Evolutionary conservation across 139 green algal genomes (phyloP).

Genomic region (Nannochloris sp.): DNA sequence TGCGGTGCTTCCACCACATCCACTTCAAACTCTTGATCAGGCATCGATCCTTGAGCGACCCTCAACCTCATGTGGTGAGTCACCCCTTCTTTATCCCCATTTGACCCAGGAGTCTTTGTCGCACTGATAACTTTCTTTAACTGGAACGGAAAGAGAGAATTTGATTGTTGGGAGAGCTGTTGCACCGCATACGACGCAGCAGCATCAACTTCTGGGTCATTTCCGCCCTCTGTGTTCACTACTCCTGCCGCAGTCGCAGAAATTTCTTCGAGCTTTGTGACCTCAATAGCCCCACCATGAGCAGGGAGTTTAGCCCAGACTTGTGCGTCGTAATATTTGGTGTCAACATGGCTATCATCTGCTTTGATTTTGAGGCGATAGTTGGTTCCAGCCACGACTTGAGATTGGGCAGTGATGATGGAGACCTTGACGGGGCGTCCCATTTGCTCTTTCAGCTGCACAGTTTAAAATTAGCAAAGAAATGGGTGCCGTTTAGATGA

Average conservation of each 20-base stretch:
- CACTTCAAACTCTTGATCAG: constrained; percentile 17
- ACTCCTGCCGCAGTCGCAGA: background rate
- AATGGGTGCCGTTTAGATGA: no score
- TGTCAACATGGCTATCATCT: background rate
- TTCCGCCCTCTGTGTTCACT: background rate
- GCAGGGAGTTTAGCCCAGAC: constrained; percentile 31
- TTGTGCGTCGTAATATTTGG: constrained; percentile 21
- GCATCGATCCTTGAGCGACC: constrained; percentile 28
- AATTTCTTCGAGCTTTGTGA: constrained; percentile 12
- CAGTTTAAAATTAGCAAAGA: background rate
- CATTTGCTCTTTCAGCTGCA: background rate
- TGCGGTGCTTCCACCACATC: background rate
- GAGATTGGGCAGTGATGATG: no score
- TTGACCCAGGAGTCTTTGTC: background rate
- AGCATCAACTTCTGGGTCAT: constrained; percentile 17
- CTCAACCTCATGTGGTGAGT: constrained; percentile 25
- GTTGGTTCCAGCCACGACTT: constrained; percentile 31
- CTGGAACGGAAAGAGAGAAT: constrained; percentile 32
- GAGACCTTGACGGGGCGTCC: background rate
- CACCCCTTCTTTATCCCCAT: background rate
- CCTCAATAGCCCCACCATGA: constrained; percentile 22
- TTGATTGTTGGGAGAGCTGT: constrained; percentile 40
- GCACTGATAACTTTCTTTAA: constrained; percentile 18
- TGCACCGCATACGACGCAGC: constrained; percentile 36
- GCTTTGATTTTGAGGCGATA: constrained; percentile 34